Base-by-base conservation (phyloP, 2,329 filamentous ascomycete genomes). In the Pyrenochaeta sp. region DNA sequence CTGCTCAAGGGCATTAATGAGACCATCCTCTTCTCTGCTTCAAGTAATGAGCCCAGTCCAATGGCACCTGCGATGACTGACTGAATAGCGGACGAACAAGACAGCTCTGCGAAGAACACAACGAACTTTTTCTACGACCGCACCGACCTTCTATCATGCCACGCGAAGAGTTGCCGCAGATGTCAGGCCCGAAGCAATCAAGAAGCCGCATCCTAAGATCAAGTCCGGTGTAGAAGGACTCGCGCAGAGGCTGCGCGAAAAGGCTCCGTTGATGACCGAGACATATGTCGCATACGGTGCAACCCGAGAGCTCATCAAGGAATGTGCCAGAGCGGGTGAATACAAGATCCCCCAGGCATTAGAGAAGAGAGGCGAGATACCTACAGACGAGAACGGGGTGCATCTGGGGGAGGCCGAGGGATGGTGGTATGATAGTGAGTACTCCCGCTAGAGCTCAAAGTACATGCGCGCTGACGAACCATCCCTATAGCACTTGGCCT, bases 361-460 rank as follows among this genome's bases (percentile, higher is more conserved):
- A 50, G 83, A 90, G 65, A 89, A 89, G 66, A 86, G 87, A 3
- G 87, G 85, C 0, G 84, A 86, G 47, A 85, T 95, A 52, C 86
- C 88, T 28, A 90, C 88, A 76, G 90, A 91, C 2, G 87, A 86
- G 52, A 88, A 90, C 32, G 93, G 92, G 8, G 91, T 96, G 76
- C 92, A 98, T 77, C 77, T 98, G 48, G 93, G 94, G 15, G 82
- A 86, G 25, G 89, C 89, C 3, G 83, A 84, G 25, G 88, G 90
- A 12, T 90, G 89, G 83, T 97, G 94, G 94, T 92, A 96, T 76
- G 83, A 88, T 70, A 87, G 92, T 95, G 81, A 54, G 85, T 62
- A 2, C 32, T 46, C 50, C 28, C 28, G 46, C 6, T n/a, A 22
- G 22, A 25, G 34, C 24, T 25, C 19, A 27, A 36, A 30, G 13